A percentile compares a stretch with the other conserved stretches of the same genome.
phyloP scores from a whole-genome alignment of 805 yeast genomes.

The Cyberlindnera saturnus region DNA sequence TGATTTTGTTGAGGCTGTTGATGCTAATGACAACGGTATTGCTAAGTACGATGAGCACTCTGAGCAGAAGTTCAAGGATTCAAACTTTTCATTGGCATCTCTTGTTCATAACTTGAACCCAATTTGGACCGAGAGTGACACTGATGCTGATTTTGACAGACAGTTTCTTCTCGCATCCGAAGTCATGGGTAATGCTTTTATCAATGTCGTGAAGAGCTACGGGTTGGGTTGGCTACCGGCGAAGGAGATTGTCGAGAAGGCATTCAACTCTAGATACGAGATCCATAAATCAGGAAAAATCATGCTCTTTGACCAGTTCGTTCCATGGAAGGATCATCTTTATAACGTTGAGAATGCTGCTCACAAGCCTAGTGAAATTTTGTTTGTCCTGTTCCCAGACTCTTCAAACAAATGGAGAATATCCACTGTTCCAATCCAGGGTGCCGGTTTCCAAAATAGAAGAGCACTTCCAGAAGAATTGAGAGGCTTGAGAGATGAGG shows the following conservation, averaged over 20 bases:
- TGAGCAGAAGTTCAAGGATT: constrained; percentile 62
- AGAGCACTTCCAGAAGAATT: constrained; percentile 83
- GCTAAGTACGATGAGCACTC: constrained; percentile 50
- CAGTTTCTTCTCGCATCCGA: constrained; percentile 66
- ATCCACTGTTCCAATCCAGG: constrained; percentile 81
- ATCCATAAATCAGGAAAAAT: constrained; percentile 70
- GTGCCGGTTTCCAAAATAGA: constrained; percentile 78
- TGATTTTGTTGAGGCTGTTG: constrained; percentile 85
- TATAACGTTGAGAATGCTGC: constrained; percentile 62
- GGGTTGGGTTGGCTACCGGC: constrained; percentile 94
- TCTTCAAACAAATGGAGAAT: constrained; percentile 74
- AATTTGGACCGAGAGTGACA: constrained; percentile 66
- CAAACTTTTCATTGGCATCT: constrained; percentile 70
- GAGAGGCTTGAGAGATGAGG: constrained; percentile 95
- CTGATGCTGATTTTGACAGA: constrained; percentile 59
- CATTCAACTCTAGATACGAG: constrained; percentile 52
- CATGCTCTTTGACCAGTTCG: constrained; percentile 64
- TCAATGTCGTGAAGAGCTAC: constrained; percentile 55
- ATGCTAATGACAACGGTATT: constrained; percentile 95
- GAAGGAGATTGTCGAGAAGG: constrained; percentile 64
- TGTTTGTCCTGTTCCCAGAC: constrained; percentile 79
- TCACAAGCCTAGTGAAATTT: constrained; percentile 46
- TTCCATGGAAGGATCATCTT: constrained; percentile 95
- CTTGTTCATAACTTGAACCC: constrained; percentile 81
- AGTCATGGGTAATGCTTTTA: constrained; percentile 79